These are phyloP conservation scores for Zancudomyces culisetae DNA, from an alignment of 371 early-diverging fungal genomes.

Conservation along the genomic window DNA sequence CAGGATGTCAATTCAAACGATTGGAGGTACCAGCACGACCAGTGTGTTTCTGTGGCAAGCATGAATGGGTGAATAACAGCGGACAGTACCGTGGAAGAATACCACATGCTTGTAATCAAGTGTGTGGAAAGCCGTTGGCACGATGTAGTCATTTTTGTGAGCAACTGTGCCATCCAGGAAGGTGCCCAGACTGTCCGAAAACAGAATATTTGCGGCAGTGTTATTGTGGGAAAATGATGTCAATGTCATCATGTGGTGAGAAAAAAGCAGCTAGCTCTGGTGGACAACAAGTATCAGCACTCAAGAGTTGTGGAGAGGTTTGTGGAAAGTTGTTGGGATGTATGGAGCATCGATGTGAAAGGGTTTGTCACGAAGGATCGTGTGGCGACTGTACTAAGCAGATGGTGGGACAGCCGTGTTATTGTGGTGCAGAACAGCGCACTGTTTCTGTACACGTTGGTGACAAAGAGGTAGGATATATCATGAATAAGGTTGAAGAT, in stretches of 20 bases:
- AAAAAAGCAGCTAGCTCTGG: background rate
- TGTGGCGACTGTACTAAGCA: conserved; percentile 40
- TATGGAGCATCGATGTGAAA: conserved; percentile 41
- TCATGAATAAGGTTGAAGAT: background rate
- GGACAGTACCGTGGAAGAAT: conserved; percentile 27
- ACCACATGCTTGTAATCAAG: conserved; percentile 73
- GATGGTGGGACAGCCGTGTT: conserved; percentile 40
- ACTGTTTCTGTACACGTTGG: conserved; percentile 32
- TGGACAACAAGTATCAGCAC: conserved; percentile 8
- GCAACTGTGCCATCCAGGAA: conserved; percentile 82
- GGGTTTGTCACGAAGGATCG: conserved; percentile 43
- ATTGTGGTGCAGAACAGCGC: conserved; percentile 44
- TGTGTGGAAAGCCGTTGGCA: conserved; percentile 29
- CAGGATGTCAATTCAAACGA: conserved; percentile 71
- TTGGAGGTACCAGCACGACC: conserved; percentile 46
- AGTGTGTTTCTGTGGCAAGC: conserved; percentile 73
- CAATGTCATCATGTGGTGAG: conserved; percentile 47
- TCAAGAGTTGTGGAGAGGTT: conserved; percentile 36
- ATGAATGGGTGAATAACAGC: conserved; percentile 23
- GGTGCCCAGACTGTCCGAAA: conserved; percentile 74
- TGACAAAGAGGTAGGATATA: conserved; percentile 20
- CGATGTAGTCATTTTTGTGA: conserved; percentile 20
- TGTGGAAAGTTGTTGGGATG: conserved; percentile 55
- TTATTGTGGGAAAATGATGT: conserved; percentile 53
- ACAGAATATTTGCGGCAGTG: conserved; percentile 54